These are phyloP conservation scores for Leccinum disarticulatum DNA, from an alignment of 768 basidiomycete species.

Conservation along the genomic window DNA sequence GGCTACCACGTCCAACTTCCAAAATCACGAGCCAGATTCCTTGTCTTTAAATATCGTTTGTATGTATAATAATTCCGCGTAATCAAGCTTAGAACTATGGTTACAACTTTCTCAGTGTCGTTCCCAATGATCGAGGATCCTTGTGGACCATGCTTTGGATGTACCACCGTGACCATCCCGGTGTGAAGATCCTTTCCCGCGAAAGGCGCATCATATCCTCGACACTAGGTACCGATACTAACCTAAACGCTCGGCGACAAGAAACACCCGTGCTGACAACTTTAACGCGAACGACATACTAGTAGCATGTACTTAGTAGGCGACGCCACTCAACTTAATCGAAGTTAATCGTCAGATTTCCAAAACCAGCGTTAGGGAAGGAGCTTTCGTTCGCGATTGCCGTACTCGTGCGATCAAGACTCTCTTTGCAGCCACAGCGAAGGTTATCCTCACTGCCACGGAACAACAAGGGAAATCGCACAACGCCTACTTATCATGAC, in stretches of 20 bases:
- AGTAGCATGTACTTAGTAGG: not conserved
- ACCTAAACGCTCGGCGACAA: conserved; percentile 7
- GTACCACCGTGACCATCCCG: not conserved
- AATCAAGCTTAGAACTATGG: not conserved
- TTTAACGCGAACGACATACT: not conserved
- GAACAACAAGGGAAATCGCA: conserved; percentile 15
- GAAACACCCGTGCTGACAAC: not conserved
- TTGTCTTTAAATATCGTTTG: not conserved
- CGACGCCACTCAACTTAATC: not conserved
- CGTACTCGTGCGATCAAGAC: not conserved
- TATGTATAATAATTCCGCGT: not conserved
- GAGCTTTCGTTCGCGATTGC: not conserved
- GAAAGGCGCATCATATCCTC: not conserved
- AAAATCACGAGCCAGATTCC: conserved; percentile 19
- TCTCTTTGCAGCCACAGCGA: not conserved
- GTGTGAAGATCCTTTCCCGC: conserved; percentile 3
- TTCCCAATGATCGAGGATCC: conserved; percentile 3
- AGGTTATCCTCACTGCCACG: conserved; percentile 14
- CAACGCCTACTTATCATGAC: conserved; percentile 28
- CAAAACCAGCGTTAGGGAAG: not conserved
- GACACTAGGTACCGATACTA: not conserved
- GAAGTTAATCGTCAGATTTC: conserved; percentile 1
- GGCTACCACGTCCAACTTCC: not conserved
- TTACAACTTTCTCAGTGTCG: not conserved
- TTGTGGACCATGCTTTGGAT: not conserved